A percentile compares a stretch with the other conserved stretches of the same genome.
Conservation (phyloP, 257 asterid species). For the Catharanthus roseus region DNA sequence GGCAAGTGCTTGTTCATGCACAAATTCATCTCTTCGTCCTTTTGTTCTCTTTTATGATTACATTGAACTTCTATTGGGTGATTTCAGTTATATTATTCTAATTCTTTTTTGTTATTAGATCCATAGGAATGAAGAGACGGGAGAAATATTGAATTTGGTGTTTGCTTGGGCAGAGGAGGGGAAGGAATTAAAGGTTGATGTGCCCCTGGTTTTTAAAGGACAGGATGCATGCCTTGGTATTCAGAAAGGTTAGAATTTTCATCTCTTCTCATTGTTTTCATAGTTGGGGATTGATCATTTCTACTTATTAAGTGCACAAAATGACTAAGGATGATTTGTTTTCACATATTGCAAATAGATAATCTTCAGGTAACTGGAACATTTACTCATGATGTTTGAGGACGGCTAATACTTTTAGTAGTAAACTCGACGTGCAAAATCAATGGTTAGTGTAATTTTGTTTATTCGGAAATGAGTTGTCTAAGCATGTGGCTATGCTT, state of each 20-base stretch:
- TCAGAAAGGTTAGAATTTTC: slow-evolving; percentile 61
- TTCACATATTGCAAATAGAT: neutral
- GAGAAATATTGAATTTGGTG: slow-evolving; percentile 79
- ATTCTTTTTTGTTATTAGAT: slow-evolving; percentile 33
- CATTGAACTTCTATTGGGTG: neutral
- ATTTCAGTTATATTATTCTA: neutral
- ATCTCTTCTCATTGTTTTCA: neutral
- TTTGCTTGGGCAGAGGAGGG: slow-evolving; percentile 98
- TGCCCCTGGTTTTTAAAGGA: slow-evolving; percentile 79
- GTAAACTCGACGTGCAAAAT: neutral
- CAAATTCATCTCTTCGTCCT: neutral
- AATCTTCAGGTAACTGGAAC: neutral
- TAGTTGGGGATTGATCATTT: neutral
- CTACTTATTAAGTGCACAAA: neutral
- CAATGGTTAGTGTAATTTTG: neutral
- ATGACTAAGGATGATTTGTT: neutral
- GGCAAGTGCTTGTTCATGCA: slow-evolving; percentile 32
- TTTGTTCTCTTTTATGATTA: neutral
- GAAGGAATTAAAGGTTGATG: slow-evolving; percentile 62
- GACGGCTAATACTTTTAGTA: neutral
- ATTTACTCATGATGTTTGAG: neutral
- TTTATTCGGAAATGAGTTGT: neutral
- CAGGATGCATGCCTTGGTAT: slow-evolving; percentile 83
- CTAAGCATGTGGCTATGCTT: no score
- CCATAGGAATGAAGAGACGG: slow-evolving; percentile 62